phyloP scores from a whole-genome alignment of 306 rosid genomes.

The Pterocarpus macrocarpus region DNA sequence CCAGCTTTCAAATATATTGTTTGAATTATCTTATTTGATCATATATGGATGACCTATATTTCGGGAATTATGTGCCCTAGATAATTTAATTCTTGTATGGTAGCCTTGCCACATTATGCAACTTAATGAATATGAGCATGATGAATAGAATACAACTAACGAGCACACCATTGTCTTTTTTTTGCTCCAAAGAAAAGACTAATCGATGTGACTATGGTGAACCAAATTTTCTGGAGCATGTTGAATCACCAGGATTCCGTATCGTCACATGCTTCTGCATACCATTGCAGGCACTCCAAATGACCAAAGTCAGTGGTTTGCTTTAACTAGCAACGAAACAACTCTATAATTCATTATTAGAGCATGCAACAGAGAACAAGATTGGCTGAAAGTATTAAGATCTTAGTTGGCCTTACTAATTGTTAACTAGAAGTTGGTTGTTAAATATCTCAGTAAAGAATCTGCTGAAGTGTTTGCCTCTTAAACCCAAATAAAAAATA shows the following conservation, averaged over 20 bases:
- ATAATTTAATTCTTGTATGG: too few relatives aligned
- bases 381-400: conserved; percentile 29
- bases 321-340: conserved; percentile 46
- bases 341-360: conserved; percentile 15
- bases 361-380: conserved; percentile 42
- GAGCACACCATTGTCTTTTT: too few relatives aligned
- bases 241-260: conserved; percentile 41
- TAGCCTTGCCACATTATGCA: too few relatives aligned
- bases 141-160: too few relatives aligned
- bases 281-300: conserved; percentile 49
- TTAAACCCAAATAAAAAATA: not conserved
- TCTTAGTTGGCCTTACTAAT: conserved; percentile 25
- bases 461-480: conserved; percentile 32
- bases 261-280: conserved; percentile 49
- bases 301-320: conserved; percentile 32
- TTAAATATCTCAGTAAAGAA: conserved; percentile 29
- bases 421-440: conserved; percentile 13
- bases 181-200: not conserved
- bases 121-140: too few relatives aligned
- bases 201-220: not conserved
- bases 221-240: not conserved
- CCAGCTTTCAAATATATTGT: too few relatives aligned
- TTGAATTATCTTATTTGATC: too few relatives aligned
- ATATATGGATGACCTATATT: too few relatives aligned
- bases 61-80: too few relatives aligned